These are phyloP conservation scores for Coniella vitis DNA, from an alignment of 2,329 filamentous ascomycete species.

Conservation along the genomic window DNA sequence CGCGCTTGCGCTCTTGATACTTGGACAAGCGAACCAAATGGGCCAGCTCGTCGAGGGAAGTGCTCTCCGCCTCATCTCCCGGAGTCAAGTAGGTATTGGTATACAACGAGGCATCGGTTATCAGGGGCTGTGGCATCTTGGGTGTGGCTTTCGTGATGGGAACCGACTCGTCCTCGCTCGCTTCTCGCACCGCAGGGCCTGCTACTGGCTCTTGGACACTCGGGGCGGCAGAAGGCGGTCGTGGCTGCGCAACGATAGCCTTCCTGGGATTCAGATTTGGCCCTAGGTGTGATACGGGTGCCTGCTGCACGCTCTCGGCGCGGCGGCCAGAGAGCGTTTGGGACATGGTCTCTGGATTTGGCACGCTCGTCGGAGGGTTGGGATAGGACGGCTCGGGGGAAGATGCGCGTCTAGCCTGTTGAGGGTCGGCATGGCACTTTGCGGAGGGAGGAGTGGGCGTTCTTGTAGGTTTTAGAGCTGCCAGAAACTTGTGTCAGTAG, in stretches of 20 bases:
- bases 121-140: conserved; percentile 42
- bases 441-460: conserved; percentile 47
- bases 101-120: conserved; percentile 61
- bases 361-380: conserved; percentile 8
- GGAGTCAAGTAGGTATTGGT: conserved; percentile 53
- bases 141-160: conserved; percentile 15
- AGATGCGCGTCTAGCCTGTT: conserved; percentile 43
- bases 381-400: conserved; percentile 50
- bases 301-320: conserved; percentile 36
- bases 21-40: conserved; percentile 71
- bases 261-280: conserved; percentile 35
- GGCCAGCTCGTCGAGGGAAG: conserved; percentile 69
- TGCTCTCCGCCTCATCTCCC: conserved; percentile 57
- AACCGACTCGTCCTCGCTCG: conserved; percentile 8
- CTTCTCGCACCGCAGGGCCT: conserved; percentile 16
- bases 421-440: conserved; percentile 42
- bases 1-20: conserved; percentile 75
- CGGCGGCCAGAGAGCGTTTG: conserved; percentile 31
- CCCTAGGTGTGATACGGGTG: conserved; percentile 30
- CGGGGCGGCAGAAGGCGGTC: conserved; percentile 25
- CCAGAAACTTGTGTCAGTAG: conserved; percentile 3
- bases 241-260: conserved; percentile 42
- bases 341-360: conserved; percentile 28
- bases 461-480: conserved; percentile 28
- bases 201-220: conserved; percentile 19